Base-by-base conservation (phyloP, 345 rosid species). In the Geranium rotundifolium region DNA sequence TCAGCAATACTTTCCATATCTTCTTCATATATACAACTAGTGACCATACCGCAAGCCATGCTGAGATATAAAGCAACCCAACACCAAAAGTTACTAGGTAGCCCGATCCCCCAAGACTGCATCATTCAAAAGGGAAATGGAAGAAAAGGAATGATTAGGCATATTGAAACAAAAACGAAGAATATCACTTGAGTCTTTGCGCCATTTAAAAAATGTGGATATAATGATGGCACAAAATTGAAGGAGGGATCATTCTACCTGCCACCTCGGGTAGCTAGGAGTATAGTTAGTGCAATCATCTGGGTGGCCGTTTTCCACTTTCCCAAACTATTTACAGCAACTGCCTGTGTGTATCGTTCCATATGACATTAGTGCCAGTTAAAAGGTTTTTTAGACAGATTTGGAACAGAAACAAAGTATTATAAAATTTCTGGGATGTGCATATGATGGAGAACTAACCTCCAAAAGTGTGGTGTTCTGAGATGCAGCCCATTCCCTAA, bases 401-500 rank as follows among this genome's bases (percentile, higher is more conserved):
- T 52, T 39, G 7, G 29, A 46, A 41, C 50, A 19, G 23, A 54
- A 12, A 59, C n/a, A 52, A 29, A 17, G 20, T n/a, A 64, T 29
- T 23, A 23, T 5, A 18, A 29, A n/a, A 18, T 52, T 30, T 16
- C 39, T 19, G 39, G 19, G 27, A 54, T 16, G 30, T 57, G 55
- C 10, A 49, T 46, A 7, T 19, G 23, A 58, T 17, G 58, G 57
- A 59, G 50, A 59, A 72, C 78, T 31, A 69, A 90, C 99, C 99
- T 88, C 83, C 66, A 81, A 75, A 74, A 93, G 91, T 77, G 81
- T 83, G 61, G 78, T 64, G 65, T 83, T 81, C 79, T 90, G 95
- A 61, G 99, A 93, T 67, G 99, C 99, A 69, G 99, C 97, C 99
- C 99, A 90, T 79, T 93, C 97, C 72, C 96, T 83, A 62, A 93